These are phyloP conservation scores for Pseudogymnoascus sp. DNA, from an alignment of 2,329 filamentous ascomycete species.

Conservation along the genomic window DNA sequence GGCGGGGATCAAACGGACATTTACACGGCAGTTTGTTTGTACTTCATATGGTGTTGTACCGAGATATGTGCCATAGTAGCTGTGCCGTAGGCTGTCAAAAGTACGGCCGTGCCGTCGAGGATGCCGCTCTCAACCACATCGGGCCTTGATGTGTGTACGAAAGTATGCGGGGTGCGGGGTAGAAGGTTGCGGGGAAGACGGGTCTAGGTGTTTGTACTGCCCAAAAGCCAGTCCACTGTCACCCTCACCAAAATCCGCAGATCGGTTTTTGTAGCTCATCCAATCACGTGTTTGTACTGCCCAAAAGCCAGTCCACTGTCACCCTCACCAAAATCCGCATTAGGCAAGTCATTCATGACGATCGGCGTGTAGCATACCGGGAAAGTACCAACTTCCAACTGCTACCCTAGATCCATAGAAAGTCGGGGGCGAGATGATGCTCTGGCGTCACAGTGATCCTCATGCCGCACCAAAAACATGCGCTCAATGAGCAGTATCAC, in stretches of 20 bases:
- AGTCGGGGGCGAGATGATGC: too few species aligned
- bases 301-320: background rate
- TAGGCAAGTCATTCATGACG: background rate
- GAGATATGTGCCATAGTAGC: background rate
- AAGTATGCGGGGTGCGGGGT: background rate
- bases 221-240: background rate
- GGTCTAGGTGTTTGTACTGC: background rate
- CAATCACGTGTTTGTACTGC: background rate
- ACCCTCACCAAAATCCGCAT: background rate
- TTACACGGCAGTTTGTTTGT: slow-evolving; percentile 4
- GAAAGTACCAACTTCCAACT: background rate
- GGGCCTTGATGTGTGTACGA: background rate
- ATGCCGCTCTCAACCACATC: background rate
- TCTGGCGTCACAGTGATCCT: background rate
- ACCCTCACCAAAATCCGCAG: background rate
- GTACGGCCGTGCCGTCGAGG: background rate
- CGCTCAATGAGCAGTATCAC: background rate
- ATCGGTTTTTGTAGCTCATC: background rate
- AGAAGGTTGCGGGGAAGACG: background rate
- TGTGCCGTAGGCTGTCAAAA: background rate
- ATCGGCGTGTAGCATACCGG: background rate
- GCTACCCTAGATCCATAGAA: background rate
- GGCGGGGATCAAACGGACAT: background rate
- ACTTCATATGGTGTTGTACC: background rate
- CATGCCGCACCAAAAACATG: background rate